Evolutionary conservation across 2,329 filamentous ascomycete genomes (phyloP).

Genomic region (Colletotrichum sp.): DNA sequence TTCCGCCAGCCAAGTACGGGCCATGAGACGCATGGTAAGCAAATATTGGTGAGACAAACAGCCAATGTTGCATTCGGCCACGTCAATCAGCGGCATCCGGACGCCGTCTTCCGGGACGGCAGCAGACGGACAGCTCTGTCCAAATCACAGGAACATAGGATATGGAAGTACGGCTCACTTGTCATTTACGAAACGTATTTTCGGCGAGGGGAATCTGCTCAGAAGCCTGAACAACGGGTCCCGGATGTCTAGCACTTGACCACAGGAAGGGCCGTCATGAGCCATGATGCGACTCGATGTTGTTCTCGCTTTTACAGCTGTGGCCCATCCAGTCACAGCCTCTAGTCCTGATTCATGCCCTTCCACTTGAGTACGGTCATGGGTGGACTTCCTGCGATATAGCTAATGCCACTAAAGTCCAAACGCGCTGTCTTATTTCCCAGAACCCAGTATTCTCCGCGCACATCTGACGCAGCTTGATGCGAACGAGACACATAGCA

Average conservation of each 20-base stretch:
- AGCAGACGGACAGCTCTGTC: neutral
- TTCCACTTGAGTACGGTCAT: neutral
- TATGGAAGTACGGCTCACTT: neutral
- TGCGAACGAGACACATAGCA: too few species aligned
- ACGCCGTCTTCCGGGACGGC: neutral
- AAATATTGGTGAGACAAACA: neutral
- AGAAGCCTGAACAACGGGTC: neutral
- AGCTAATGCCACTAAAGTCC: neutral
- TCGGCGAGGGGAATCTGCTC: too few species aligned
- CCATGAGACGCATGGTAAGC: neutral
- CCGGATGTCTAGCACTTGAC: neutral
- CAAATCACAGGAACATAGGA: neutral
- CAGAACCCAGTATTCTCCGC: neutral
- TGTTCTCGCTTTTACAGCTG: neutral
- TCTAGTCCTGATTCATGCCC: neutral
- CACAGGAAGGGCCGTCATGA: neutral
- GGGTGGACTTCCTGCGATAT: neutral
- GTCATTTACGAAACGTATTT: too few species aligned
- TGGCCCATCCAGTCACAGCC: neutral
- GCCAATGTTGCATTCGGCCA: neutral
- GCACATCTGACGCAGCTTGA: too few species aligned
- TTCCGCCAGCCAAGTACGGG: neutral
- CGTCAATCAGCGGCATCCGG: neutral
- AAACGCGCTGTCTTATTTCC: neutral
- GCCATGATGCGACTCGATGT: neutral